Evolutionary conservation across 306 rosid genomes (phyloP).

Genomic region (Begonia peltatifolia): DNA sequence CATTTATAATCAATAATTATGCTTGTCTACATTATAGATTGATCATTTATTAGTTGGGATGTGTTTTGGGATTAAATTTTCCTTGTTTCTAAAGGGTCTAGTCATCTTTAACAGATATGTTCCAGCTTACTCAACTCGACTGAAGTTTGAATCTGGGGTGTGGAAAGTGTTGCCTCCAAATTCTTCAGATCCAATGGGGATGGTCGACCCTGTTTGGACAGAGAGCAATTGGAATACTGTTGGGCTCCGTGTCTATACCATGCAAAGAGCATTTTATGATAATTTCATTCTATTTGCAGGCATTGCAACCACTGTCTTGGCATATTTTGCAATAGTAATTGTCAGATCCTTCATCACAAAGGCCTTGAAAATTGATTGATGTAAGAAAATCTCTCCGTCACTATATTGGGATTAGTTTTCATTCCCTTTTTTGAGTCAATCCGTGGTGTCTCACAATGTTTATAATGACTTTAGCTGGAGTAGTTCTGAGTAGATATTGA

Average conservation of each 20-base stretch:
- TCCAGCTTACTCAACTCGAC: slow-evolving; percentile 83
- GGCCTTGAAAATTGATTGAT: slow-evolving; percentile 65
- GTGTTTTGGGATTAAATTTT: too few relatives aligned
- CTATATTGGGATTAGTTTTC: too few relatives aligned
- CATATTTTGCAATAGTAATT: slow-evolving; percentile 45
- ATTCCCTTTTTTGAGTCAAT: too few relatives aligned
- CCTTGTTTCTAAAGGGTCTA: slow-evolving; percentile 4
- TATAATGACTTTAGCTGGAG: too few relatives aligned
- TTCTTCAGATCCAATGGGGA: slow-evolving; percentile 62
- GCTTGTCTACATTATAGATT: too few relatives aligned
- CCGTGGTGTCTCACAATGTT: too few relatives aligned
- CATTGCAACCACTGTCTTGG: slow-evolving; percentile 40
- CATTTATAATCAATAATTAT: too few relatives aligned
- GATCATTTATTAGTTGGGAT: too few relatives aligned
- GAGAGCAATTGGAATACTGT: slow-evolving; percentile 88
- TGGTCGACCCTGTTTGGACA: slow-evolving; percentile 73
- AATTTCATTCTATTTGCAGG: slow-evolving; percentile 54
- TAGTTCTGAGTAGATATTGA: too few relatives aligned
- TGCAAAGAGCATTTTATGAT: slow-evolving; percentile 51
- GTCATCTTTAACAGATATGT: slow-evolving; percentile 51
- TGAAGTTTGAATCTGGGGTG: slow-evolving; percentile 48
- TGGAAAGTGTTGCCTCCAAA: slow-evolving; percentile 69
- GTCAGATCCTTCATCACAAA: slow-evolving; percentile 40
- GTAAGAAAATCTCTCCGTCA: neutral
- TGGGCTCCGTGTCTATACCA: slow-evolving; percentile 54